These are phyloP conservation scores for Pyrenopolyporus hunteri DNA, from an alignment of 495 filamentous ascomycete species.

Conservation along the genomic window DNA sequence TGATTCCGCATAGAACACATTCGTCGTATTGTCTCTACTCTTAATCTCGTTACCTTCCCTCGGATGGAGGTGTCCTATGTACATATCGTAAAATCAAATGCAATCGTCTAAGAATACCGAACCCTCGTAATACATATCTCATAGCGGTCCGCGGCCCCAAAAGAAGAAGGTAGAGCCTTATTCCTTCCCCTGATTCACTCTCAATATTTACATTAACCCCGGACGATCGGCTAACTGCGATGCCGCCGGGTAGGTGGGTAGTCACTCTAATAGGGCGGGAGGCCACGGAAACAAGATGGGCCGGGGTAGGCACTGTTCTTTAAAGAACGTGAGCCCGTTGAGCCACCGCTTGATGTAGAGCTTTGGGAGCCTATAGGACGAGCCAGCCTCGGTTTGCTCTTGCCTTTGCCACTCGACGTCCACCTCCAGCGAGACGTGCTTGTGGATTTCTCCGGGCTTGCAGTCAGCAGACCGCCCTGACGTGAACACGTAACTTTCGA, in stretches of 20 bases:
- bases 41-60: not conserved
- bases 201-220: too few species aligned
- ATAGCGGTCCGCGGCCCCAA: too few species aligned
- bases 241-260: too few species aligned
- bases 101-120: too few species aligned
- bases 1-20: too few species aligned
- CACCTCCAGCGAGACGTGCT: conserved; percentile 44
- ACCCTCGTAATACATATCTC: too few species aligned
- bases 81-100: conserved; percentile 1
- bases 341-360: conserved; percentile 42
- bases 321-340: conserved; percentile 41
- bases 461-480: conserved; percentile 2
- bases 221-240: too few species aligned
- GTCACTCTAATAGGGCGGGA: conserved; percentile 30
- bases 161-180: not conserved
- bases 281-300: conserved; percentile 43
- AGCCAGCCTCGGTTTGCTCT: not conserved
- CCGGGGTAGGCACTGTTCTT: not conserved
- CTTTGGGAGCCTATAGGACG: conserved; percentile 11
- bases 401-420: conserved; percentile 27
- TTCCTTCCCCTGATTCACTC: too few species aligned
- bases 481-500: conserved; percentile 35
- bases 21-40: not conserved
- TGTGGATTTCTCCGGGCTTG: conserved; percentile 19
- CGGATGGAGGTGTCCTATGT: not conserved